Evolutionary conservation across 495 filamentous ascomycete species (phyloP).

Genomic region (Trichoderma erinaceum): DNA sequence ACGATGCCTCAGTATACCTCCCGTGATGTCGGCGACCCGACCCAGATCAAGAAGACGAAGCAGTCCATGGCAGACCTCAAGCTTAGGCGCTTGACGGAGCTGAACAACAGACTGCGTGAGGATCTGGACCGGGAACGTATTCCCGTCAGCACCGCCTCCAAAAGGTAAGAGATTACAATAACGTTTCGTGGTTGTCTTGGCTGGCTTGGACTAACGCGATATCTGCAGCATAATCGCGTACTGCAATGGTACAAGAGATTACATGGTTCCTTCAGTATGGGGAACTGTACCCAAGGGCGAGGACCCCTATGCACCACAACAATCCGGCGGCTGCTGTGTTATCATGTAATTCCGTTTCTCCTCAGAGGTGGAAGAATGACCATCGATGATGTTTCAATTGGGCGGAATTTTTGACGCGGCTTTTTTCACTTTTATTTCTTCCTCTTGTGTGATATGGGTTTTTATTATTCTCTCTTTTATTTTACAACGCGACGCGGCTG

Average conservation of each 20-base stretch:
- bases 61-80: constrained; percentile 98
- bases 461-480: constrained; percentile 1
- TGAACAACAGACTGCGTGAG: constrained; percentile 89
- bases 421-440: neutral
- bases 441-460: neutral
- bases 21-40: constrained; percentile 53
- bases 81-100: constrained; percentile 87
- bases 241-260: constrained; percentile 93
- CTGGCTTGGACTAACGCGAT: constrained; percentile 12
- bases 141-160: constrained; percentile 87
- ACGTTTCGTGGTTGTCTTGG: too few relatives aligned
- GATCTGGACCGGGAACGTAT: constrained; percentile 92
- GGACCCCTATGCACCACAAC: constrained; percentile 93
- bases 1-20: constrained; percentile 52
- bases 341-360: constrained; percentile 63
- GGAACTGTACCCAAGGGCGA: constrained; percentile 87
- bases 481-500: constrained; percentile 11
- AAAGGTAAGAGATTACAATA: constrained; percentile 56
- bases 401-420: constrained; percentile 5
- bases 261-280: constrained; percentile 98
- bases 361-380: neutral
- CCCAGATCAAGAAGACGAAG: constrained; percentile 88
- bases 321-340: constrained; percentile 81
- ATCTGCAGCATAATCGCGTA: constrained; percentile 80
- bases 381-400: constrained; percentile 11